A percentile compares a stretch with the other conserved stretches of the same genome.
Evolutionary conservation across 169 alveolate species (phyloP).

Genomic region (Plasmodium reichenowi): DNA sequence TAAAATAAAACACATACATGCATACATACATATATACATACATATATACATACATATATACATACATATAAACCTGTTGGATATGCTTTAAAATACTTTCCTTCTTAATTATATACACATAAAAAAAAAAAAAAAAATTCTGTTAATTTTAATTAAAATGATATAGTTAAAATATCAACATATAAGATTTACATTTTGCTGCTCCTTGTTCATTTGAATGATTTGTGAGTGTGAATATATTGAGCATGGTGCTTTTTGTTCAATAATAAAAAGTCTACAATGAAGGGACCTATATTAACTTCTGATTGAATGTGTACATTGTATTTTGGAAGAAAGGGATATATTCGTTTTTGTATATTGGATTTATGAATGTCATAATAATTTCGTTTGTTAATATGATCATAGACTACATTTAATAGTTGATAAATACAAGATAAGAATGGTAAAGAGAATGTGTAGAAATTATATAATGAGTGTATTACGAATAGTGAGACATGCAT

Average conservation of each 20-base stretch:
- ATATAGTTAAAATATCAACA: too few species aligned
- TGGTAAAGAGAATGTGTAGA: slow-evolving; percentile 27
- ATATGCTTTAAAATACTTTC: too few species aligned
- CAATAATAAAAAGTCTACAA: slow-evolving; percentile 41
- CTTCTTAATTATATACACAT: too few species aligned
- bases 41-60: too few species aligned
- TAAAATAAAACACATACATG: too few species aligned
- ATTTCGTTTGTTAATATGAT: slow-evolving; percentile 20
- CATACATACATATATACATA: too few species aligned
- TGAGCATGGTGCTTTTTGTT: background rate
- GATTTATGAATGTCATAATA: slow-evolving; percentile 67
- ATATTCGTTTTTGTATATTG: slow-evolving; percentile 51
- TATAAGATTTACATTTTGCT: too few species aligned
- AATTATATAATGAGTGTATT: slow-evolving; percentile 37
- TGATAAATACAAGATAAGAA: slow-evolving; percentile 21
- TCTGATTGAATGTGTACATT: slow-evolving; percentile 36
- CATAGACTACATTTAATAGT: slow-evolving; percentile 31
- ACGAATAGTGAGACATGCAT: slow-evolving; percentile 61
- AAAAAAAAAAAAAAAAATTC: too few species aligned
- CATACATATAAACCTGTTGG: too few species aligned
- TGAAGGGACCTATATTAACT: slow-evolving; percentile 53
- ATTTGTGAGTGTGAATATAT: background rate
- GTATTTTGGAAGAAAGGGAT: slow-evolving; percentile 40
- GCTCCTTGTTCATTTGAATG: background rate
- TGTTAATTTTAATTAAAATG: too few species aligned